Conservation (phyloP, 1,284 basidiomycete genomes). For the Golubevia pallescens region DNA sequence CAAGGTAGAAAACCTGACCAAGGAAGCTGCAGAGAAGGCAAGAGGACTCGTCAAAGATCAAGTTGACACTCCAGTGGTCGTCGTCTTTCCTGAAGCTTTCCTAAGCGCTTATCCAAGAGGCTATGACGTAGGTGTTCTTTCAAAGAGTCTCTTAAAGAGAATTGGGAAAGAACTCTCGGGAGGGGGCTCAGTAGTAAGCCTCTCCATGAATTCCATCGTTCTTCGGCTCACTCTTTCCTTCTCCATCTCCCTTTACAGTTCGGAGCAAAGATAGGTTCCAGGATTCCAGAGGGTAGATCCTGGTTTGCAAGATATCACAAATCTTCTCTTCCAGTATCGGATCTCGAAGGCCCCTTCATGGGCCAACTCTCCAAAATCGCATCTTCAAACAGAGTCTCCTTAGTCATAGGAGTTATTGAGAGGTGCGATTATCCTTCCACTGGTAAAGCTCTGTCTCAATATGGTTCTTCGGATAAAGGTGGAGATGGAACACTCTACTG, state of each 20-base stretch:
- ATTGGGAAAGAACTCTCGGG: too few species aligned
- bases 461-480: constrained; percentile 55
- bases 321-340: constrained; percentile 25
- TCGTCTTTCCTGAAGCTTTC: constrained; percentile 77
- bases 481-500: constrained; percentile 74
- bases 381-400: constrained; percentile 32
- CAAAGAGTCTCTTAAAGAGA: constrained; percentile 34
- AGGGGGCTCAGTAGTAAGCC: too few species aligned
- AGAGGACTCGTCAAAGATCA: constrained; percentile 1
- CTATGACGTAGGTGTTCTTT: constrained; percentile 47
- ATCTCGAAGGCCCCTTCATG: constrained; percentile 29
- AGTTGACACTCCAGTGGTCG: constrained; percentile 62
- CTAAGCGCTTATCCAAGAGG: constrained; percentile 63
- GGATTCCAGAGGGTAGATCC: constrained; percentile 26
- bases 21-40: constrained; percentile 22
- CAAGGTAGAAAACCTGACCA: constrained; percentile 27
- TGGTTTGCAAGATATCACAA: constrained; percentile 33
- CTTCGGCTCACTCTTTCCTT: neutral
- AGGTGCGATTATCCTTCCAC: constrained; percentile 59
- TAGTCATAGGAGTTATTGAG: constrained; percentile 76
- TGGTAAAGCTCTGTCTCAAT: constrained; percentile 19
- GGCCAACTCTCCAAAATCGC: constrained; percentile 17
- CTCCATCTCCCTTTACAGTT: constrained; percentile 7
- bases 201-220: too few species aligned
- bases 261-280: constrained; percentile 32